A percentile compares a stretch with the other conserved stretches of the same genome.
phyloP scores from a whole-genome alignment of 2,329 filamentous ascomycete genomes.

The Fusarium pseudocircinatum region DNA sequence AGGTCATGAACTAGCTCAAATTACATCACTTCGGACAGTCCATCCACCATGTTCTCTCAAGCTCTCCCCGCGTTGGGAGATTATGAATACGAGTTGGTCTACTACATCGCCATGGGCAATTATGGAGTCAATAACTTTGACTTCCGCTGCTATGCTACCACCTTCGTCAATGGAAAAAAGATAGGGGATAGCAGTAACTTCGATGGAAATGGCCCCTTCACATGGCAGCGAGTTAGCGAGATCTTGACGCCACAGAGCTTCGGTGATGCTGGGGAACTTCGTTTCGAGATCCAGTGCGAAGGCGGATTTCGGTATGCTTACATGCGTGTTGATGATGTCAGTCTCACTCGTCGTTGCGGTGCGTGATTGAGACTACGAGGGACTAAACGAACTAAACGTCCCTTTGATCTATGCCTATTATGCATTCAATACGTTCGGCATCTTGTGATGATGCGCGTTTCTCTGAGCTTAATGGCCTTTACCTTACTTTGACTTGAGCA shows the following conservation, averaged over 20 bases:
- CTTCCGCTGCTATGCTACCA: background rate
- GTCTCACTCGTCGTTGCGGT: background rate
- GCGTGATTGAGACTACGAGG: background rate
- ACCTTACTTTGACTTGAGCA: background rate
- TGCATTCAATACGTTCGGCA: background rate
- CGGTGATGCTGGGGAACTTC: background rate
- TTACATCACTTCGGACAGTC: background rate
- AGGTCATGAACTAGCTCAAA: background rate
- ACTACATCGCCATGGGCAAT: background rate
- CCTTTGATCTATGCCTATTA: accelerated
- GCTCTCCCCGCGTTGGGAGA: background rate
- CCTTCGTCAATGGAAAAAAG: background rate
- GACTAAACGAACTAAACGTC: background rate
- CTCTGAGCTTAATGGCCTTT: background rate
- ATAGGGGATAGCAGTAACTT: background rate
- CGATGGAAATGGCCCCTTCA: background rate
- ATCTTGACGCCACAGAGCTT: background rate
- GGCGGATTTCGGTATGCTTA: background rate
- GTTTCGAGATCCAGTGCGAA: background rate
- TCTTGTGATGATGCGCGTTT: background rate
- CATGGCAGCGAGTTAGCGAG: background rate
- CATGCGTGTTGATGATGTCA: background rate
- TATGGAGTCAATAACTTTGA: background rate
- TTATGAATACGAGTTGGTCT: background rate
- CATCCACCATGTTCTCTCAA: background rate